A percentile compares a stretch with the other conserved stretches of the same genome.
phyloP scores from a whole-genome alignment of 2,329 filamentous ascomycete species.

The Blastomyces gilchristii region DNA sequence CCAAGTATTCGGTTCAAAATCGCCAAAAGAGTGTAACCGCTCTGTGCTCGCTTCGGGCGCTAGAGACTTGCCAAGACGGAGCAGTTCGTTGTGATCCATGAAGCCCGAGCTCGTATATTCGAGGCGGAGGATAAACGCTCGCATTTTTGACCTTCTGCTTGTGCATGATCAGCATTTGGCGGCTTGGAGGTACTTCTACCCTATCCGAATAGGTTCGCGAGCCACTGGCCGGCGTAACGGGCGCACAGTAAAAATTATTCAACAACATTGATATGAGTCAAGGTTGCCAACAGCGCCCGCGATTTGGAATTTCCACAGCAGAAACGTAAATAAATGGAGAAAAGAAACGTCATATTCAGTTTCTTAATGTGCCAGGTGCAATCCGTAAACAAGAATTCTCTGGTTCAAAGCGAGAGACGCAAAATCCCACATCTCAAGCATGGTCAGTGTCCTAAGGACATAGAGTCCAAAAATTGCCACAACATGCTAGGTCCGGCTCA shows the following conservation, averaged over 20 bases:
- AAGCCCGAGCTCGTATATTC: neutral
- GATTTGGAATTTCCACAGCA: neutral
- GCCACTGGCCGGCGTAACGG: neutral
- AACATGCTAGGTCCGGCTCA: neutral
- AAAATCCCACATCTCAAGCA: neutral
- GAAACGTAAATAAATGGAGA: neutral
- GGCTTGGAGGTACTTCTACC: neutral
- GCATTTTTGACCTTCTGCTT: neutral
- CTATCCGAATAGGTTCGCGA: neutral
- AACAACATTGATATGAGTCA: neutral
- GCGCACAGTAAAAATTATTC: neutral
- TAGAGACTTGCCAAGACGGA: neutral
- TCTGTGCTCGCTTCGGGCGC: neutral
- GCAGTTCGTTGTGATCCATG: neutral
- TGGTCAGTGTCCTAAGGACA: neutral
- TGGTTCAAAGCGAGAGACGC: neutral
- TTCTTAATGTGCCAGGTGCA: neutral
- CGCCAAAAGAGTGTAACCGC: neutral
- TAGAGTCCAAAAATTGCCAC: neutral
- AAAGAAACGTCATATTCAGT: neutral
- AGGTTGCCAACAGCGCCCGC: neutral
- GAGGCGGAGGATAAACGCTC: neutral
- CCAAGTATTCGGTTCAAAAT: neutral
- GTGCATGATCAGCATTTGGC: neutral
- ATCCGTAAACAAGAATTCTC: neutral